phyloP scores from a whole-genome alignment of 345 rosid species.

The Gossypium herbaceum region DNA sequence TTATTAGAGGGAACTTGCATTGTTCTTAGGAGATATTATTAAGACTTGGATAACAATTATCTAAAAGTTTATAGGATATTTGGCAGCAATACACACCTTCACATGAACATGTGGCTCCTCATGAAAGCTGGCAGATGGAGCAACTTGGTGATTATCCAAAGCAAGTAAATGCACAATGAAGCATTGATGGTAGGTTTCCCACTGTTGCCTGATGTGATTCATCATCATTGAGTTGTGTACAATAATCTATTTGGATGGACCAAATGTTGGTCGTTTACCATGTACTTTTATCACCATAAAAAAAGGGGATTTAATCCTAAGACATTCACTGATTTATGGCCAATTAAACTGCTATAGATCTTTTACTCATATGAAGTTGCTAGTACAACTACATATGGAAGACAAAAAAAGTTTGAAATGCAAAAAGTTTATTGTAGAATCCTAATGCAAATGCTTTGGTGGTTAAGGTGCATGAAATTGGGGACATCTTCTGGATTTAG shows the following conservation, averaged over 20 bases:
- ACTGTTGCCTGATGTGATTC: constrained; percentile 27
- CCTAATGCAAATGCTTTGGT: constrained; percentile 4
- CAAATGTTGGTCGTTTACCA: constrained; percentile 18
- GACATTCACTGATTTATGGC: constrained; percentile 18
- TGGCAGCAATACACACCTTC: constrained; percentile 68
- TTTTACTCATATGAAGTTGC: constrained; percentile 18
- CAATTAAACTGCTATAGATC: constrained; percentile 21
- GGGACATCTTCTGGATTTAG: constrained; percentile 5
- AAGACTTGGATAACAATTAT: constrained; percentile 2
- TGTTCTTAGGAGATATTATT: neutral
- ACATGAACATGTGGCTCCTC: constrained; percentile 73
- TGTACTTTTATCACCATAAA: constrained; percentile 22
- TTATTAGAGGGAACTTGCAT: neutral
- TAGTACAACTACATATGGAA: constrained; percentile 14
- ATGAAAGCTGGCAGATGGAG: constrained; percentile 88
- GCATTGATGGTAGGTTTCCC: constrained; percentile 26
- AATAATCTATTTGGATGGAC: constrained; percentile 27
- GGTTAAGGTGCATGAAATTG: constrained; percentile 11
- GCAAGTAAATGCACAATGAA: constrained; percentile 35
- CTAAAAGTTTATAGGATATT: neutral
- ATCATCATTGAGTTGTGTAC: constrained; percentile 22
- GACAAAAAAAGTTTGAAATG: constrained; percentile 11
- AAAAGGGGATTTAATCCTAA: constrained; percentile 14
- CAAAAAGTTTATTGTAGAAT: constrained; percentile 7
- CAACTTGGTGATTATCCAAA: constrained; percentile 57